Evolutionary conservation across 2,329 filamentous ascomycete species (phyloP), one percentile per base, ranked within the genome.

Genomic region (Purpureocillium lavendulum): DNA sequence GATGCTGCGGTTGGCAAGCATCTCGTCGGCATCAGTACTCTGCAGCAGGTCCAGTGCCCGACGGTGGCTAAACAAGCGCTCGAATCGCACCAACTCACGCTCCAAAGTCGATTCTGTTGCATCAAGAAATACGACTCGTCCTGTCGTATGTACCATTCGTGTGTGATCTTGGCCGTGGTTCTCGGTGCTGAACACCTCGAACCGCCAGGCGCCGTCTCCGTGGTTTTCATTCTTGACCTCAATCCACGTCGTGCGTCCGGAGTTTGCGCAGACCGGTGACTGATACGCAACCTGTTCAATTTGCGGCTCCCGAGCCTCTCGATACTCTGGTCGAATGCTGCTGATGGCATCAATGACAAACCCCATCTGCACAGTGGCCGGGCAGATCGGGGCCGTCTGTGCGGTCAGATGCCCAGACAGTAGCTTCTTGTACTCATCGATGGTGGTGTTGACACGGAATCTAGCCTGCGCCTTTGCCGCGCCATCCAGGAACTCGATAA

Each of bases 371-470:
- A 70, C 39, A 0, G 60, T 67, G 0, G 52, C 58, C 0, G 69
- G 67, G 30, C 54, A 59, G 30, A 61, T 59, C 2, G 64, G 53
- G 0, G 61, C 64, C 1, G 62, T 60, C 26, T 58, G 41, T 0
- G 57, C 60, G 33, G 68, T 62, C 3, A 63, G 32, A 41, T 73
- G 67, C 7, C 58, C 59, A 0, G 49, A 40, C 0, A 71, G 35
- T 3, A 62, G 40, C 0, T 45, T 24, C 16, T 60, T 35, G 45
- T 62, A 73, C 28, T 59, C 49, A 0, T 55, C 39, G 0, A 45
- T 52, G 3, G 30, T 40, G 0, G 64, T 66, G 43, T 69, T 66
- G 50, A 73, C 53, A 1, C 55, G 55, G 56, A 72, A 72, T 0
- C 57, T 51, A 0, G 58, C 56, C 2, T 15, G 16, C 12, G 30